phyloP scores from a whole-genome alignment of 2,329 filamentous ascomycete genomes.

The Fusarium kyushuense region DNA sequence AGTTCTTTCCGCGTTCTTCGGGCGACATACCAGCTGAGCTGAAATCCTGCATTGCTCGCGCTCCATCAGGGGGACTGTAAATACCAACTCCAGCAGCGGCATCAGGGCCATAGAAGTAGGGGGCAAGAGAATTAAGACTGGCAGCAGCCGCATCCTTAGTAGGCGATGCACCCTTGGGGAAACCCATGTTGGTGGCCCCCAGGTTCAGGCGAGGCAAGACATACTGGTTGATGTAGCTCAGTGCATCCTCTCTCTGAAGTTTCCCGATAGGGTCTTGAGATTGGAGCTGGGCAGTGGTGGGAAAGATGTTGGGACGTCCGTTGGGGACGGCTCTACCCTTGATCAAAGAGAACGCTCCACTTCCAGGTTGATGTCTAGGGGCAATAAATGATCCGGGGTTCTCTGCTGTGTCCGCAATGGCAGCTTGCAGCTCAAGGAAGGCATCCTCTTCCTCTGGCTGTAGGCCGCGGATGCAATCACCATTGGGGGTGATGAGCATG shows the following conservation, averaged over 20 bases:
- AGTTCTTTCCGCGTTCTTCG: slow-evolving; percentile 51
- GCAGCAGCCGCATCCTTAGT: slow-evolving; percentile 61
- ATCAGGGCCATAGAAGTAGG: slow-evolving; percentile 66
- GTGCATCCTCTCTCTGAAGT: slow-evolving; percentile 74
- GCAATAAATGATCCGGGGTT: slow-evolving; percentile 69
- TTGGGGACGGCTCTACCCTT: slow-evolving; percentile 74
- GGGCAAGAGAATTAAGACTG: slow-evolving; percentile 66
- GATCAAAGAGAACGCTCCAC: slow-evolving; percentile 70
- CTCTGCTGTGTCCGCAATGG: slow-evolving; percentile 62
- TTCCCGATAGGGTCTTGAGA: slow-evolving; percentile 71
- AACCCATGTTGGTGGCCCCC: slow-evolving; percentile 60
- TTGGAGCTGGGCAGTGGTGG: slow-evolving; percentile 60
- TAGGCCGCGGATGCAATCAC: slow-evolving; percentile 80
- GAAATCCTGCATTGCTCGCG: slow-evolving; percentile 53
- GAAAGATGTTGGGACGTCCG: slow-evolving; percentile 72
- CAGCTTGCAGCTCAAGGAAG: slow-evolving; percentile 76
- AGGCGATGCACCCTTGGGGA: slow-evolving; percentile 54
- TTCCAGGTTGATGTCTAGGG: slow-evolving; percentile 64
- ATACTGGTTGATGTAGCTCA: slow-evolving; percentile 77
- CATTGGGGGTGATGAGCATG: slow-evolving; percentile 80
- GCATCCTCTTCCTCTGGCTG: slow-evolving; percentile 75
- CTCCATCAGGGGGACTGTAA: slow-evolving; percentile 55
- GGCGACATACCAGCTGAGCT: slow-evolving; percentile 47
- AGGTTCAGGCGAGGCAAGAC: slow-evolving; percentile 71
- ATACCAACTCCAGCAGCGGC: slow-evolving; percentile 60